Conservation (phyloP, 352 stramenopile species). For the Phytopythium montanum region DNA sequence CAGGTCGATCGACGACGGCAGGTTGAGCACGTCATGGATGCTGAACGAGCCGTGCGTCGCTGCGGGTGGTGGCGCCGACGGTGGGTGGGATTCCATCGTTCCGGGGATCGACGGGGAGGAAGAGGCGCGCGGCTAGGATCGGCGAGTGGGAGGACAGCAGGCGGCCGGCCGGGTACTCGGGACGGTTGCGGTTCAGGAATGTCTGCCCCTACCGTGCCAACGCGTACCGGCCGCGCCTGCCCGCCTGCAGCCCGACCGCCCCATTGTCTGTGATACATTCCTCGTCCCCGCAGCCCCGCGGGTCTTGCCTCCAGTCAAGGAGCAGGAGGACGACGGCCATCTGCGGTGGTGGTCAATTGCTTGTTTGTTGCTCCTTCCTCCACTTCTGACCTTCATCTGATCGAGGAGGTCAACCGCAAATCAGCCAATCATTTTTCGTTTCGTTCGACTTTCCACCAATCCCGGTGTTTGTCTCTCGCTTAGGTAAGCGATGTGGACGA, state of each 20-base stretch:
- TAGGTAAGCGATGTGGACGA: background rate
- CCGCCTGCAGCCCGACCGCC: background rate
- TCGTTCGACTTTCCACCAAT: background rate
- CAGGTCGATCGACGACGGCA: conserved; percentile 40
- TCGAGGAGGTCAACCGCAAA: background rate
- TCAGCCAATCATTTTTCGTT: background rate
- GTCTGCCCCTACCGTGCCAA: conserved; percentile 5
- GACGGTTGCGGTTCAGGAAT: conserved; percentile 1
- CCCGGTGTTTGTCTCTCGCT: background rate
- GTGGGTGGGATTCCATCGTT: background rate
- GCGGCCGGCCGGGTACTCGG: background rate
- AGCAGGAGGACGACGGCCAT: conserved; percentile 7
- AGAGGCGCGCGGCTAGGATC: conserved; percentile 4
- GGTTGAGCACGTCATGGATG: conserved; percentile 41
- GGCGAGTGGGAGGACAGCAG: background rate
- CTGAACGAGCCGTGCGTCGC: conserved; percentile 14
- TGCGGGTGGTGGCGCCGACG: background rate
- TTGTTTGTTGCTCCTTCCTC: background rate
- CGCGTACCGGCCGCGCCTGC: conserved; percentile 1
- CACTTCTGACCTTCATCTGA: background rate
- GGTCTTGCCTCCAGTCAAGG: background rate
- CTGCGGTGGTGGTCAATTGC: background rate
- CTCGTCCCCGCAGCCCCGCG: background rate
- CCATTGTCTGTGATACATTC: background rate
- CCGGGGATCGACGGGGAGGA: background rate